Evolutionary conservation across 805 yeast species (phyloP), one percentile per base, ranked within the genome.

Genomic region (Spathaspora boniae): DNA sequence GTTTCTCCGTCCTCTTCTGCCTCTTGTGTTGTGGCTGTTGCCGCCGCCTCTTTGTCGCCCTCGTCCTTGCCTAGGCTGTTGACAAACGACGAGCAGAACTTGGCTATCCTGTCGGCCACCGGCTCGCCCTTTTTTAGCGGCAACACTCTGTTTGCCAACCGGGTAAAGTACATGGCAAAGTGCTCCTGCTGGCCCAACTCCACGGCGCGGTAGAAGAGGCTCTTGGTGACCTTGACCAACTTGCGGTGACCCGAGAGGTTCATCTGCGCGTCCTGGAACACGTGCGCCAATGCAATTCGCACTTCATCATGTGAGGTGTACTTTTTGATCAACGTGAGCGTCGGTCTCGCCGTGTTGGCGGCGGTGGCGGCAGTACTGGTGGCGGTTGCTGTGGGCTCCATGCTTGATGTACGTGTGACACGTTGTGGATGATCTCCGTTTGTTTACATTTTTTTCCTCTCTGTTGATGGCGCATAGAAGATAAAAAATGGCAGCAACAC

Each of bases 201-300:
- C 8, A 65, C 55, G 1, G 93, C 76, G 44, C 76, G 72, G 11
- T 62, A 46, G 38, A 81, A 83, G 11, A 86, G 62, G 29, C 73
- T 70, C 50, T 72, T 74, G 50, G 88, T 52, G 5, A 83, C 70
- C 7, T 78, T 74, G 5, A 81, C 76, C 39, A 85, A 80, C 50
- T 84, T 83, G 31, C 85, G 68, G 56, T 88, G 96, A 2, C 89
- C 82, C 0, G 89, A 81, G 21, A 80, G 68, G 2, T 86, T 70
- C 16, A 60, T 44, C 51, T 88, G 97, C 0, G 93, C 85, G 38
- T 82, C 91, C 50, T 84, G 91, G 51, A 88, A 88, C 3, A 80
- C 78, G 38, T 73, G 78, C 1, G 84, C 78, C 47, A 82, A 62
- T 3, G 83, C 76, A 18, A 29, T 34, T 24, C 47, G 36, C 16